Evolutionary conservation across 2,329 filamentous ascomycete species (phyloP), one percentile per base, ranked within the genome.

Genomic region (Fusarium begoniae): DNA sequence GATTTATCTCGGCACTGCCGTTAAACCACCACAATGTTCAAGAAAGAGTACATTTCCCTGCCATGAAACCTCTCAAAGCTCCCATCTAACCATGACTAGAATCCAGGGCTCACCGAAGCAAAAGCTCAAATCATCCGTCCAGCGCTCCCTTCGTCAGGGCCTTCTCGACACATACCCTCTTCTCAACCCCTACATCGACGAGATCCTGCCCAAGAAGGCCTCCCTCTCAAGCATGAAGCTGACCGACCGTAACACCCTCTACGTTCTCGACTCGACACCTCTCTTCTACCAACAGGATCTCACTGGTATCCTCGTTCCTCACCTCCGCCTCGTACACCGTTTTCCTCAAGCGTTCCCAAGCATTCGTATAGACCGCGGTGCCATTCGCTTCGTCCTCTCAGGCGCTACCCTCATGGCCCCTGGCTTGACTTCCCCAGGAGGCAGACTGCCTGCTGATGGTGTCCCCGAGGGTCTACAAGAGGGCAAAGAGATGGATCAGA

Each of bases 401-500:
- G 96, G 96, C 50, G 96, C 96, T 2, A 94, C 96, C 20, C 91
- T 99, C 72, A 99, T 99, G 96, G 96, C 95, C 4, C 96, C 96
- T 0, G 96, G 96, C 0, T 83, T 99, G 77, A 99, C 96, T 35
- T 94, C 91, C 26, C 84, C 91, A 0, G 96, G 96, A 0, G 96
- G 96, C 0, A 83, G 93, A 54, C 83, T 99, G 78, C 96, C 96
- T 0, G 85, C 89, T 5, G 83, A 85, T 8, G 82, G 82, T 13
- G 81, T 73, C 62, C 79, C 70, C 5, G 79, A 74, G 78, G 75
- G 65, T 68, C 69, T 81, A 40, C 79, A 74, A 55, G 83, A 84
- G 72, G 84, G 82, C 9, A 81, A 83, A 50, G 85, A 88, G 82
- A 79, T 86, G 70, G 82, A 84, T 4, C 82, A 84, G 74, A 47